phyloP scores from a whole-genome alignment of 345 rosid genomes.

The Salix exigua region DNA sequence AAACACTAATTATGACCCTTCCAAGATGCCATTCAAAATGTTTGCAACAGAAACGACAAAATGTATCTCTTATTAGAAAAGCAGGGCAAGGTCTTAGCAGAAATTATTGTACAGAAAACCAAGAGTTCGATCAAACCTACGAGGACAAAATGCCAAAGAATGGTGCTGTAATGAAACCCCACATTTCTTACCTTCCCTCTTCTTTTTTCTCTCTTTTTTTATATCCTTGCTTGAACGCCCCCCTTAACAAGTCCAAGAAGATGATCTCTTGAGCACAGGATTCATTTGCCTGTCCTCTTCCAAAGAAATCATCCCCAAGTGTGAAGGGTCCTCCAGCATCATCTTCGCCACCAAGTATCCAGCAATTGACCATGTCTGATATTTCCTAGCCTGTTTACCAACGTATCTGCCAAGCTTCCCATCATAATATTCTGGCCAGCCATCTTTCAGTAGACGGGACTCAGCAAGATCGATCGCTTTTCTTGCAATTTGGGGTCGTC shows the following conservation, averaged over 20 bases:
- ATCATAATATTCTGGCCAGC: conserved; percentile 40
- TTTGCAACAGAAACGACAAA: conserved; percentile 14
- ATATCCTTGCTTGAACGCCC: not conserved
- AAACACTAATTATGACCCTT: not conserved
- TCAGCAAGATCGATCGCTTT: conserved; percentile 32
- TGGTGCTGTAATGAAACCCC: conserved; percentile 3
- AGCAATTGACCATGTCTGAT: conserved; percentile 34
- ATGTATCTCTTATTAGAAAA: conserved; percentile 30
- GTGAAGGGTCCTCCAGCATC: conserved; percentile 34
- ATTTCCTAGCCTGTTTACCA: conserved; percentile 37
- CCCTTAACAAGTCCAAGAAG: conserved; percentile 23
- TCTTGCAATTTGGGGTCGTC: conserved; percentile 34
- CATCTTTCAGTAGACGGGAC: conserved; percentile 24
- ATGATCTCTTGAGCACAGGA: conserved; percentile 23
- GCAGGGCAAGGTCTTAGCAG: conserved; percentile 31
- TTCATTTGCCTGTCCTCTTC: conserved; percentile 32
- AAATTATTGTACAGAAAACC: conserved; percentile 34
- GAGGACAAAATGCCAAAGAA: conserved; percentile 26
- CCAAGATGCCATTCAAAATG: not conserved
- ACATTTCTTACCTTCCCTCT: not conserved
- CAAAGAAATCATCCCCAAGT: conserved; percentile 24
- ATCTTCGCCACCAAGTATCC: conserved; percentile 38
- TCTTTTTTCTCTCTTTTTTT: not conserved
- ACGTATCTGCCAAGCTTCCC: conserved; percentile 30
- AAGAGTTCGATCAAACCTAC: conserved; percentile 16